phyloP scores from a whole-genome alignment of 305 asterid species.

The Fraxinus greggii region DNA sequence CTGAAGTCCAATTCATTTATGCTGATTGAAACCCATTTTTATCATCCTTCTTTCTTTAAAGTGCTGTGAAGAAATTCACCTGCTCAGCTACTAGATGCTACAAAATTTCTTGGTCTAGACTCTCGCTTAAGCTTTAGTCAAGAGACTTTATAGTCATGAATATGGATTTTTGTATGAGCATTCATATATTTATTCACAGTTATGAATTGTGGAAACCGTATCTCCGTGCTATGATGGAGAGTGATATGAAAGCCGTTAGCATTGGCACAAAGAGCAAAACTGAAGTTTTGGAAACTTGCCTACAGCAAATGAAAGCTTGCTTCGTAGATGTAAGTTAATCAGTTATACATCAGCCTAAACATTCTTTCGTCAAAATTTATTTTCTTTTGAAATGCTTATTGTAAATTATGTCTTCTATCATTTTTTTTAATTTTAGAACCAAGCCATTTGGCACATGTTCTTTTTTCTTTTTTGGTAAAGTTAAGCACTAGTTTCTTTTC shows the following conservation, averaged over 20 bases:
- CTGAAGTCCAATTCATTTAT: not conserved
- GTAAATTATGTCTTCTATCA: slow-evolving; percentile 13
- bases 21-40: not conserved
- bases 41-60: not conserved
- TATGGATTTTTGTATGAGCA: not conserved
- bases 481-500: slow-evolving; percentile 16
- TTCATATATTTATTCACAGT: slow-evolving; percentile 33
- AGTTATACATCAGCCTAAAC: slow-evolving; percentile 10
- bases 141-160: not conserved
- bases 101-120: not conserved
- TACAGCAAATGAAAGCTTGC: slow-evolving; percentile 89
- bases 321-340: slow-evolving; percentile 74
- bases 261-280: slow-evolving; percentile 73
- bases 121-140: not conserved
- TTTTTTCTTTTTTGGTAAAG: slow-evolving; percentile 3
- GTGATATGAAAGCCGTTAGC: slow-evolving; percentile 89
- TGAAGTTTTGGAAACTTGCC: slow-evolving; percentile 81
- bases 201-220: slow-evolving; percentile 96
- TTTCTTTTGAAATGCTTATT: slow-evolving; percentile 15
- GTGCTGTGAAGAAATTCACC: not conserved
- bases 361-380: slow-evolving; percentile 9
- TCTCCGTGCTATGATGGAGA: slow-evolving; percentile 92
- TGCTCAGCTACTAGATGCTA: not conserved
- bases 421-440: slow-evolving; percentile 14
- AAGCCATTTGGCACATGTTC: slow-evolving; percentile 11